phyloP scores from a whole-genome alignment of 1,284 basidiomycete species.

The Ustilago bromivora region DNA sequence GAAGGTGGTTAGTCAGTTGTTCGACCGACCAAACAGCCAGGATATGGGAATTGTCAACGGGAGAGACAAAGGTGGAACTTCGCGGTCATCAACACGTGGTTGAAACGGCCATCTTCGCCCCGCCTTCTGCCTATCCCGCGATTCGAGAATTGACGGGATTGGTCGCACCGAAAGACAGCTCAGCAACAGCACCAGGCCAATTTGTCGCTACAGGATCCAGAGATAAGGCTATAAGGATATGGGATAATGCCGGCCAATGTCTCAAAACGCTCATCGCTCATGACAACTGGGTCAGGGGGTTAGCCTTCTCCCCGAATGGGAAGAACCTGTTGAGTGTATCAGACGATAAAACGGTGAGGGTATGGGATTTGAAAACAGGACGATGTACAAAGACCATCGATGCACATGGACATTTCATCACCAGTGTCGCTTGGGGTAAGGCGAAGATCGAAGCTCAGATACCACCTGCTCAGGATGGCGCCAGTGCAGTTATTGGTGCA shows the following conservation, averaged over 20 bases:
- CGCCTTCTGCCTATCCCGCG: slow-evolving; percentile 78
- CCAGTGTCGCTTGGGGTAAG: slow-evolving; percentile 65
- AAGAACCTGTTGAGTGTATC: slow-evolving; percentile 87
- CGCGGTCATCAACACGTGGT: slow-evolving; percentile 89
- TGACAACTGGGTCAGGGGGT: slow-evolving; percentile 66
- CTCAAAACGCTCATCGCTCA: slow-evolving; percentile 74
- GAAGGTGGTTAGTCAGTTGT: slow-evolving; percentile 79
- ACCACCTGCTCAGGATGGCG: slow-evolving; percentile 49
- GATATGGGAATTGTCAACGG: slow-evolving; percentile 81
- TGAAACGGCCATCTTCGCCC: slow-evolving; percentile 85
- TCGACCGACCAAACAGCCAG: slow-evolving; percentile 89
- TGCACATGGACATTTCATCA: slow-evolving; percentile 85
- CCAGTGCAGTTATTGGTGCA: slow-evolving; percentile 18
- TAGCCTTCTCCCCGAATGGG: slow-evolving; percentile 72
- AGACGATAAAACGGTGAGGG: slow-evolving; percentile 88
- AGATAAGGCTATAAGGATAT: slow-evolving; percentile 88
- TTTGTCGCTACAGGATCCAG: slow-evolving; percentile 85
- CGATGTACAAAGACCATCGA: slow-evolving; percentile 85
- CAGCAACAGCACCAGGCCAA: slow-evolving; percentile 71
- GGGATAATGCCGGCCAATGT: slow-evolving; percentile 84
- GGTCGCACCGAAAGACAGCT: slow-evolving; percentile 70
- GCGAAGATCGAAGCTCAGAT: slow-evolving; percentile 53
- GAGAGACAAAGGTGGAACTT: slow-evolving; percentile 83
- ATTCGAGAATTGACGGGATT: slow-evolving; percentile 83
- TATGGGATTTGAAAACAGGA: slow-evolving; percentile 87